Base-by-base conservation (phyloP, 2,329 filamentous ascomycete genomes). In the Trichoderma hamatum region DNA sequence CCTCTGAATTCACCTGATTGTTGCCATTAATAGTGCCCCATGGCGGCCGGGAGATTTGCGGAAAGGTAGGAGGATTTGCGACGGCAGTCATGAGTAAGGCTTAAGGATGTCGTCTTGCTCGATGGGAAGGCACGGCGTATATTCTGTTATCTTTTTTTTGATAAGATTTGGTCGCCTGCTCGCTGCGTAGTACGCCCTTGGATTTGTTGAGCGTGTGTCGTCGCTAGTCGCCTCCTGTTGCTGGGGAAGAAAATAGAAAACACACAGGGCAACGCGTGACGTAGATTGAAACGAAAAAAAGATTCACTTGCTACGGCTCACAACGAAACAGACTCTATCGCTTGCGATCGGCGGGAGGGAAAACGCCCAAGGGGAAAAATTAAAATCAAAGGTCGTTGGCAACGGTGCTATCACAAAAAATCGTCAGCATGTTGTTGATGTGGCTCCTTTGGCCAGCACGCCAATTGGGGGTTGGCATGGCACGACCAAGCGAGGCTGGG, bases 1-100 rank as follows among this genome's bases (percentile, higher is more conserved):
- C 93, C 83, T 97, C 93, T 79, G 90, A 83, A 82, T 91, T 92
- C 89, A 93, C 92, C 77, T 90, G 86, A 83, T 87, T 84, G 75
- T 82, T 80, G 74, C 84, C 83, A 81, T 85, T 89, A 87, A 86
- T 83, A 78, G 77, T 76, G 36, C 85, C 84, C 88, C 88, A 90
- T 89, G 83, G 84, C 84, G 87, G 84, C 80, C 88, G 85, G 77
- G 86, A 89, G 77, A 88, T 85, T 76, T 87, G 86, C 77, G 85
- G 82, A 76, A 90, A 89, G 78, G 83, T 87, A 78, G 87, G 87
- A 74, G 87, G 87, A 74, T 84, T 89, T 72, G 88, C 88, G 77
- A 91, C 88, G 77, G 89, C 89, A 81, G 88, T 90, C 89, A 90
- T 91, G 82, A 78, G 82, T 83, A 78, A 77, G 70, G 71, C 66